Evolutionary conservation across 306 rosid species (phyloP).

Genomic region (Trifolium subterraneum): DNA sequence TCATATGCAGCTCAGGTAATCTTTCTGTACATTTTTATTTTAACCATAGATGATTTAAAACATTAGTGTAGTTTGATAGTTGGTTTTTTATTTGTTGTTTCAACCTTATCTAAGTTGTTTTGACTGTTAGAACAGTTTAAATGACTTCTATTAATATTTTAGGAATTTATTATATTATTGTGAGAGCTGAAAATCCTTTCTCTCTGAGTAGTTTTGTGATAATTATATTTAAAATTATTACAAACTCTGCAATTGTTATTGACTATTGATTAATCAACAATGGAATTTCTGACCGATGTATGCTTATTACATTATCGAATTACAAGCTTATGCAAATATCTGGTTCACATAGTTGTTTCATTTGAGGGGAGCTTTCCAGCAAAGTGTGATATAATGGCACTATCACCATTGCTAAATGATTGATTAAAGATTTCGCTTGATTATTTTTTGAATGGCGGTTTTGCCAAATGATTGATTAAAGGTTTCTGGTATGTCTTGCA

Average conservation of each 20-base stretch:
- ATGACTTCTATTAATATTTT: conserved; percentile 6
- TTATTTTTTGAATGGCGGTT: no score
- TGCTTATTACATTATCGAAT: conserved; percentile 23
- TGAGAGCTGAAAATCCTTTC: conserved; percentile 21
- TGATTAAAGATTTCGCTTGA: neutral
- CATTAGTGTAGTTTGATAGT: conserved; percentile 13
- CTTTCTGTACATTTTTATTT: conserved; percentile 24
- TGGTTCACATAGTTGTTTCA: conserved; percentile 21
- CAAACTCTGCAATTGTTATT: conserved; percentile 19
- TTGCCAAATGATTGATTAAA: neutral
- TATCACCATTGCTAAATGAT: neutral
- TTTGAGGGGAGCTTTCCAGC: conserved; percentile 27
- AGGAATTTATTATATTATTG: conserved; percentile 18
- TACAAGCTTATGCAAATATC: conserved; percentile 30
- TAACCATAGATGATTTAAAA: conserved; percentile 18
- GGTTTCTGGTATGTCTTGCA: conserved; percentile 22
- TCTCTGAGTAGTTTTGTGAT: conserved; percentile 8
- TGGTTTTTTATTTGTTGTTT: conserved; percentile 8
- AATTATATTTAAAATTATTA: conserved; percentile 17
- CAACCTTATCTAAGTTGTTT: conserved; percentile 1
- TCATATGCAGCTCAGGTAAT: conserved; percentile 80
- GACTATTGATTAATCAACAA: conserved; percentile 11
- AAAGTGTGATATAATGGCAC: conserved; percentile 4
- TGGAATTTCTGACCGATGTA: conserved; percentile 26
- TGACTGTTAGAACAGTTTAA: conserved; percentile 25